These are phyloP conservation scores for Phanerochaete sordida DNA, from an alignment of 768 basidiomycete species.

Conservation along the genomic window DNA sequence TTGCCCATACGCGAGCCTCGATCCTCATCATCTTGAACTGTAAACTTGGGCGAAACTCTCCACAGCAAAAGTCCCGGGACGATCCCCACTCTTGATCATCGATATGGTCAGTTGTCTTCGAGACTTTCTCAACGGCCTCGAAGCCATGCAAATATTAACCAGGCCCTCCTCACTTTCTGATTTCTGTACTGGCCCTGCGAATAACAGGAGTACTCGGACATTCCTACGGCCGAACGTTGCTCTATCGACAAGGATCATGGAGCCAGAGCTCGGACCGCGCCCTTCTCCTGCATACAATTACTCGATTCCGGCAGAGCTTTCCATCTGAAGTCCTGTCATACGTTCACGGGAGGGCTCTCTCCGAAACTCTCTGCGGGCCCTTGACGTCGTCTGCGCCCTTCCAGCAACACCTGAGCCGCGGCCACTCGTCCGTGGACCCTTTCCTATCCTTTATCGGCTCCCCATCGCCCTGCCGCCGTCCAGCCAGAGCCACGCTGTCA, in stretches of 20 bases:
- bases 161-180: not conserved
- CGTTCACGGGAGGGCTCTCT: not conserved
- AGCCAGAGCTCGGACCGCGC: not conserved
- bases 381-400: conserved; percentile 2
- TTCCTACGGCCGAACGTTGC: not conserved
- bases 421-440: not conserved
- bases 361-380: not conserved
- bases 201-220: not conserved
- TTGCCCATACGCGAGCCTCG: not conserved
- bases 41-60: conserved; percentile 1
- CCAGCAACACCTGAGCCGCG: not conserved
- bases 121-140: not conserved
- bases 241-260: not conserved
- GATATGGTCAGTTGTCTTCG: not conserved
- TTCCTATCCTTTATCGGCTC: not conserved
- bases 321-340: no score
- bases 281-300: no score
- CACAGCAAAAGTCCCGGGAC: not conserved
- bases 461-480: no score
- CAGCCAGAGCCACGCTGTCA: not conserved
- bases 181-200: not conserved
- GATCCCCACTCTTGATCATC: conserved; percentile 1
- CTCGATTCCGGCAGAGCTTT: no score
- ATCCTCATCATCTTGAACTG: not conserved
- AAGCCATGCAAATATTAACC: not conserved